Conservation (phyloP, 2,329 filamentous ascomycete species). For the Didymella lethalis region DNA sequence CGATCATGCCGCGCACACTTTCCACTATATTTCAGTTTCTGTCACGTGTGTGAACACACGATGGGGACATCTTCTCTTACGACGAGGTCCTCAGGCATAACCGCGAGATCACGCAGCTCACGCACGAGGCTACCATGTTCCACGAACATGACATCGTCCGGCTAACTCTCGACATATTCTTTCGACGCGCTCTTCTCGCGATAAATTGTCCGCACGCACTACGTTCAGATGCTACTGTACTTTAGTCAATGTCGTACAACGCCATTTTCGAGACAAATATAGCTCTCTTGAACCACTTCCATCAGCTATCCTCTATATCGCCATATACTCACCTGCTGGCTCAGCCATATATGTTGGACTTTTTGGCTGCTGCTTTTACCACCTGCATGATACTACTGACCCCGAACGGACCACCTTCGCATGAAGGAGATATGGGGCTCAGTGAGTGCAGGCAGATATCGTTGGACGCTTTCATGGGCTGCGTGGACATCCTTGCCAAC, state of each 20-base stretch:
- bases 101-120: slow-evolving; percentile 20
- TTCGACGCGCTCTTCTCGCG: slow-evolving; percentile 37
- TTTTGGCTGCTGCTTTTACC: slow-evolving; percentile 30
- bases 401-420: slow-evolving; percentile 13
- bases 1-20: slow-evolving; percentile 24
- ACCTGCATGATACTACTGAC: slow-evolving; percentile 28
- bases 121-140: slow-evolving; percentile 19
- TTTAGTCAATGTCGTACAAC: slow-evolving; percentile 43
- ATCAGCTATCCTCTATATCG: slow-evolving; percentile 31
- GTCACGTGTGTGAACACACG: slow-evolving; percentile 21
- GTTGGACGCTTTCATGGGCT: slow-evolving; percentile 24
- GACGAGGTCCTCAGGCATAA: slow-evolving; percentile 32
- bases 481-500: slow-evolving; percentile 27
- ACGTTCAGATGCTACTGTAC: slow-evolving; percentile 25
- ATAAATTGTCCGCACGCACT: slow-evolving; percentile 40
- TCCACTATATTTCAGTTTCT: slow-evolving; percentile 26
- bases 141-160: slow-evolving; percentile 19
- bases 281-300: slow-evolving; percentile 40
- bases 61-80: slow-evolving; percentile 25
- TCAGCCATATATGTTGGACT: slow-evolving; percentile 36
- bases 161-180: slow-evolving; percentile 36
- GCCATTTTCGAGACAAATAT: slow-evolving; percentile 43
- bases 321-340: slow-evolving; percentile 24
- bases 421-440: slow-evolving; percentile 3
- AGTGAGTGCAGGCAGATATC: slow-evolving; percentile 27